Conservation (phyloP, 495 filamentous ascomycete species). For the Aspergillus carlsbadensis region DNA sequence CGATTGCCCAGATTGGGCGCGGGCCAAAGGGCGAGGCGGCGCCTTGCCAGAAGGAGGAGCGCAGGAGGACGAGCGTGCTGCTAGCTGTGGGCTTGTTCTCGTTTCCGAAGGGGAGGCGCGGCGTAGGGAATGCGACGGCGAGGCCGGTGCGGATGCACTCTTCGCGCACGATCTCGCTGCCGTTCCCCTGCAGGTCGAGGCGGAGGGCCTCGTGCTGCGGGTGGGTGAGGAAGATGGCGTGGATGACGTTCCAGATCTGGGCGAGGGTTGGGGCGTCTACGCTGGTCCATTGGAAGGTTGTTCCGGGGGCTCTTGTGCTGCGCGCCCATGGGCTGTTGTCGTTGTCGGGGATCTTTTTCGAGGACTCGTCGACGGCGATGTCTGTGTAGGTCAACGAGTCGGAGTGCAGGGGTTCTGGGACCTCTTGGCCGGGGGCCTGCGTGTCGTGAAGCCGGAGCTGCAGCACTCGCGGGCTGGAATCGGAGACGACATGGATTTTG, state of each 20-base stretch:
- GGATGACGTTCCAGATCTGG: conserved; percentile 62
- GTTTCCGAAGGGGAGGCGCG: conserved; percentile 21
- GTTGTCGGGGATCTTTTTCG: conserved; percentile 26
- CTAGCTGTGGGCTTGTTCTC: conserved; percentile 21
- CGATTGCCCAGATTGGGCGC: conserved; percentile 57
- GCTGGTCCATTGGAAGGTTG: conserved; percentile 39
- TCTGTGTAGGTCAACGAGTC: conserved; percentile 35
- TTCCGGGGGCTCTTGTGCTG: conserved; percentile 37
- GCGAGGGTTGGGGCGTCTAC: conserved; percentile 46
- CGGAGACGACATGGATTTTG: conserved; percentile 26
- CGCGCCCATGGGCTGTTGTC: conserved; percentile 50
- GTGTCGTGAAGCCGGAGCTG: conserved; percentile 29
- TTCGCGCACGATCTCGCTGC: conserved; percentile 36
- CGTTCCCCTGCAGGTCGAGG: conserved; percentile 42
- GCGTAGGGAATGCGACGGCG: conserved; percentile 47
- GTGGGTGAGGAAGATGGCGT: conserved; percentile 57
- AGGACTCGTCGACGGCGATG: conserved; percentile 19
- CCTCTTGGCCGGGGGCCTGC: conserved; percentile 18
- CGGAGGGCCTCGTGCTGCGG: conserved; percentile 55
- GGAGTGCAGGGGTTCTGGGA: conserved; percentile 33
- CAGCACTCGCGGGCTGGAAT: conserved; percentile 23
- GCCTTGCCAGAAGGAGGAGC: conserved; percentile 65
- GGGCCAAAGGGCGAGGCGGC: conserved; percentile 63
- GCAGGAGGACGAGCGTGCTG: conserved; percentile 32
- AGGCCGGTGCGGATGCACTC: conserved; percentile 55